phyloP scores from a whole-genome alignment of 805 yeast genomes.

The Sugiyamaella valdiviana region DNA sequence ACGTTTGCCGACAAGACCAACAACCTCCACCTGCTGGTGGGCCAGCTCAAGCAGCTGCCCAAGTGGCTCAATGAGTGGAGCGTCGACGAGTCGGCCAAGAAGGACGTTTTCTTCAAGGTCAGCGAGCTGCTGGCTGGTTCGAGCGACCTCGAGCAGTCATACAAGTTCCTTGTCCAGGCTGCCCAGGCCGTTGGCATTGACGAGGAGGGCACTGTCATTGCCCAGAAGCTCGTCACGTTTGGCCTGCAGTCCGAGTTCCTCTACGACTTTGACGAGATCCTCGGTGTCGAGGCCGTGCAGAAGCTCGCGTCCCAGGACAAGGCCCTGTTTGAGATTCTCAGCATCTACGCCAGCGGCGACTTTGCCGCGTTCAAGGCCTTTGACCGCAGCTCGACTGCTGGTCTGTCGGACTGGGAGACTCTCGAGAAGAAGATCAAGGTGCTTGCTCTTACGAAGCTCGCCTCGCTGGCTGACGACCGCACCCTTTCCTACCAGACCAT shows the following conservation, averaged over 20 bases:
- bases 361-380: conserved; percentile 19
- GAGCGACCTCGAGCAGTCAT: conserved; percentile 15
- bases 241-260: conserved; percentile 24
- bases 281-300: conserved; percentile 28
- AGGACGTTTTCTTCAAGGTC: conserved; percentile 25
- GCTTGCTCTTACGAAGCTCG: conserved; percentile 27
- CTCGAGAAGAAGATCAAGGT: conserved; percentile 26
- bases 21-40: conserved; percentile 28
- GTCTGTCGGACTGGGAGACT: conserved; percentile 11
- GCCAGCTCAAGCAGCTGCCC: conserved; percentile 34
- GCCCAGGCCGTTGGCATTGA: conserved; percentile 9
- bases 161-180: conserved; percentile 23
- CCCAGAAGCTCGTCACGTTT: conserved; percentile 22
- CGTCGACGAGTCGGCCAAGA: conserved; percentile 22
- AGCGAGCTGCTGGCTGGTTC: conserved; percentile 19
- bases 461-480: conserved; percentile 14
- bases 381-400: conserved; percentile 5
- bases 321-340: conserved; percentile 25
- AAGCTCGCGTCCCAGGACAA: conserved; percentile 19
- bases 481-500: conserved; percentile 31
- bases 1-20: conserved; percentile 31
- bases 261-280: conserved; percentile 29
- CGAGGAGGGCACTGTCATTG: conserved; percentile 4
- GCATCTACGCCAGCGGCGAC: conserved; percentile 29
- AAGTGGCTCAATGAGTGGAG: conserved; percentile 36